A percentile compares a stretch with the other conserved stretches of the same genome.
phyloP scores from a whole-genome alignment of 1,139 yeast genomes.

The Geotrichum carabidarum region DNA sequence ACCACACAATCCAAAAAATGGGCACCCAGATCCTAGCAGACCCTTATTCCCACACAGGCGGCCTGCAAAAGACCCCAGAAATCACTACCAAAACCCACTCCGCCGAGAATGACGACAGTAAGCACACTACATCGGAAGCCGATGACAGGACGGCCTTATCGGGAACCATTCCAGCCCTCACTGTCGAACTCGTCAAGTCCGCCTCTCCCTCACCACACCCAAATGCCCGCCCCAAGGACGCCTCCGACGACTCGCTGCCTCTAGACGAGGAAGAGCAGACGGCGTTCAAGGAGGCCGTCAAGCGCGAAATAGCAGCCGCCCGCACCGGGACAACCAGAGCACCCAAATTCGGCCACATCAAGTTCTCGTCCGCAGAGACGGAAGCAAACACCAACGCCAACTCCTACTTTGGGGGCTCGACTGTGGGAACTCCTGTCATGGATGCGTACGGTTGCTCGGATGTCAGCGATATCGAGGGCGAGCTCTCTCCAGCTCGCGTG shows the following conservation, averaged over 20 bases:
- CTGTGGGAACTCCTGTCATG: neutral
- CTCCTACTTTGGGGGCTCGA: slow-evolving; percentile 14
- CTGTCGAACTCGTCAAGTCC: no score
- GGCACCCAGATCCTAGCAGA: no score
- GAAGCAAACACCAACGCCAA: slow-evolving; percentile 18
- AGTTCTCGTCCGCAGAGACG: slow-evolving; percentile 16
- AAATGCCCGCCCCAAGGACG: no score
- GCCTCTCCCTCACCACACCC: slow-evolving; percentile 6
- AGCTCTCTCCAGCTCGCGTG: neutral
- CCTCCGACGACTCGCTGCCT: neutral
- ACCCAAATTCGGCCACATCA: slow-evolving; percentile 7
- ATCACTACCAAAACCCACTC: no score
- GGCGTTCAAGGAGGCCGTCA: slow-evolving; percentile 2
- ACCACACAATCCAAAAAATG: no score
- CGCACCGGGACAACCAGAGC: neutral
- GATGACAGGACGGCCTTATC: no score
- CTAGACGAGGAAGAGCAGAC: neutral
- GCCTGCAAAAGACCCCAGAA: no score
- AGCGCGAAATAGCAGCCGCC: neutral
- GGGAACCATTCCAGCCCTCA: no score
- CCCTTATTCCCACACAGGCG: no score
- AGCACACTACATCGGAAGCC: no score
- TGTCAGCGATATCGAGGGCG: slow-evolving; percentile 13
- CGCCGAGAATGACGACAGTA: no score
- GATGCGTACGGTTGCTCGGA: slow-evolving; percentile 7